Percentiles rank a stretch among this genome's conserved stretches.
These are phyloP conservation scores for Dissoconium aciculare DNA, from an alignment of 2,329 filamentous ascomycete genomes.

Conservation along the genomic window DNA sequence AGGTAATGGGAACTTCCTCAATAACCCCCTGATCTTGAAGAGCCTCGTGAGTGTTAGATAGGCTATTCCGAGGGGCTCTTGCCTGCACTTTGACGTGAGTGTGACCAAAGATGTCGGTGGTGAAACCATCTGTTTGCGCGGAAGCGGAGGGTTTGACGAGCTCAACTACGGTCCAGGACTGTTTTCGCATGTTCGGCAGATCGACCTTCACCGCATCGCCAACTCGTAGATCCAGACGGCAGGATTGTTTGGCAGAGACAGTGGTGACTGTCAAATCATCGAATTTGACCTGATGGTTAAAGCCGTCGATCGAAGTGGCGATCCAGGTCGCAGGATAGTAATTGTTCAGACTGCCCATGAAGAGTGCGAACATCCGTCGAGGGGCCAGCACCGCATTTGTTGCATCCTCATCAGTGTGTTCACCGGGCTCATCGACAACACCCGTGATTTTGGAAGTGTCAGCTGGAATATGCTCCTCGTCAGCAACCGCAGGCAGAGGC, in stretches of 20 bases:
- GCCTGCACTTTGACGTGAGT: conserved; percentile 26
- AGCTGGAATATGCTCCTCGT: conserved; percentile 1
- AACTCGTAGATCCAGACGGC: conserved; percentile 28
- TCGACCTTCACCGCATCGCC: conserved; percentile 37
- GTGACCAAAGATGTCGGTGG: conserved; percentile 30
- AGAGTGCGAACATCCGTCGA: conserved; percentile 43
- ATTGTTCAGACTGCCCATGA: conserved; percentile 36
- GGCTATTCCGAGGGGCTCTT: conserved; percentile 26
- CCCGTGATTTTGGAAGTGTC: background rate
- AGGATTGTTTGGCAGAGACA: conserved; percentile 27
- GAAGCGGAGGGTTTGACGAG: conserved; percentile 28
- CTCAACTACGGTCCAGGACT: conserved; percentile 30
- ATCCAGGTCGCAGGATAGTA: conserved; percentile 48
- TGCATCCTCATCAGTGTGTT: background rate
- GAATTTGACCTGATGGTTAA: conserved; percentile 33
- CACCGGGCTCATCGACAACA: background rate
- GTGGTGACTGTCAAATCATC: conserved; percentile 33
- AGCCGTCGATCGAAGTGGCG: conserved; percentile 28
- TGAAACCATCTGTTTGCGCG: conserved; percentile 20
- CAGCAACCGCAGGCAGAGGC: background rate
- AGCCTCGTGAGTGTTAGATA: conserved; percentile 11
- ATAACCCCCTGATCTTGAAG: conserved; percentile 14
- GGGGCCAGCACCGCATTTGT: conserved; percentile 16
- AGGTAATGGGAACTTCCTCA: conserved; percentile 27
- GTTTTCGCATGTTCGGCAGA: conserved; percentile 29